A percentile compares a stretch with the other conserved stretches of the same genome.
Evolutionary conservation across 2,329 filamentous ascomycete genomes (phyloP).

Genomic region (Emmonsiellopsis sp.): DNA sequence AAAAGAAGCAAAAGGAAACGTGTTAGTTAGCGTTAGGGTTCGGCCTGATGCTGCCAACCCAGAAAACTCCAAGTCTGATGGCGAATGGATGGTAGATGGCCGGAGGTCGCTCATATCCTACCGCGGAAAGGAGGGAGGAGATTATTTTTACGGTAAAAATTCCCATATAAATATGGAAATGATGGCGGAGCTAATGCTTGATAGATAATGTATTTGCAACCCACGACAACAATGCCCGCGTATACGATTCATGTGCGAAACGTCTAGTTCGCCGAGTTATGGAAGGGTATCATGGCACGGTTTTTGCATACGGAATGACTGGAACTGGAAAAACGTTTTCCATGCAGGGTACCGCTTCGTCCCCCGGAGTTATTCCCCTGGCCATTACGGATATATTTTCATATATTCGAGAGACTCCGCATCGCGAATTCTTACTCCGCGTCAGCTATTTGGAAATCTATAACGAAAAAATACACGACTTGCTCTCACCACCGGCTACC

Average conservation of each 20-base stretch:
- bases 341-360: conserved; percentile 95
- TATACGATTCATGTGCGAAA: conserved; percentile 92
- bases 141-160: conserved; percentile 76
- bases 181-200: neutral
- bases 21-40: conserved; percentile 89
- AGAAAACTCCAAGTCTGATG: conserved; percentile 55
- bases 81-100: conserved; percentile 88
- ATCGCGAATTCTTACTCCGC: conserved; percentile 83
- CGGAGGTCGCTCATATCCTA: conserved; percentile 75
- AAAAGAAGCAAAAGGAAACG: conserved; percentile 83
- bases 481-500: conserved; percentile 64
- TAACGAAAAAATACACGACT: conserved; percentile 93
- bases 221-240: conserved; percentile 85
- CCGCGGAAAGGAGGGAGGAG: conserved; percentile 78
- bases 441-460: conserved; percentile 99
- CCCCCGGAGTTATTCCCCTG: conserved; percentile 90
- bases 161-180: neutral
- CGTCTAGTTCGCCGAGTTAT: conserved; percentile 91
- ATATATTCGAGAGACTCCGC: conserved; percentile 93
- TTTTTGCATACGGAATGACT: conserved; percentile 98
- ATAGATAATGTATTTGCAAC: conserved; percentile 93
- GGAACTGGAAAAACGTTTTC: conserved; percentile 98
- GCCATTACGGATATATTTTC: conserved; percentile 99
- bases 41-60: conserved; percentile 67
- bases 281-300: conserved; percentile 97